Base-by-base conservation (phyloP, 2,329 filamentous ascomycete species). In the Lasiodiplodia sp. region DNA sequence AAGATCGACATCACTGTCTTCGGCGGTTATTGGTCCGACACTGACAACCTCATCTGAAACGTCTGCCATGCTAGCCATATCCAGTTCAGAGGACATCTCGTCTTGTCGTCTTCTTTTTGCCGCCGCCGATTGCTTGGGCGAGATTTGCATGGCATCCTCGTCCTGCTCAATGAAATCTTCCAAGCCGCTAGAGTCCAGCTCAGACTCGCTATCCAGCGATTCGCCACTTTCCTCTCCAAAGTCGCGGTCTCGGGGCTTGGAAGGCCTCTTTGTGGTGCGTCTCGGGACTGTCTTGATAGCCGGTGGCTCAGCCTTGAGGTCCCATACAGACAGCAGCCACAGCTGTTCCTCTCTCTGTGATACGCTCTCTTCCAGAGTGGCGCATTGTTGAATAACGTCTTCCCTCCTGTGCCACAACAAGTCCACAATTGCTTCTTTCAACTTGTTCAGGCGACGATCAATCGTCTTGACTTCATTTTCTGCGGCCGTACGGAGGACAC, bases 291-390 rank as follows among this genome's bases (percentile, higher is more conserved):
- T 38, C 21, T 25, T 23, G 21, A 66, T 53, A 12, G 47, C 49
- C 14, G 58, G 58, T 18, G 71, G 73, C 21, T 69, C 60, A 4
- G 53, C 73, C 14, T 74, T 74, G 47, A 73, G 71, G 64, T 79
- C 73, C 70, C 86, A 78, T 2, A 84, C 75, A 11, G 75, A 74
- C 40, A 83, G 76, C 60, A 81, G 82, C 83, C 84, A 88, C 34
- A 75, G 73, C 10, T 84, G 76, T 49, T 86, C 78, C 73, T 90
- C 82, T 60, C 86, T 86, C 67, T 91, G 86, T 44, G 87, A 85
- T 0, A 97, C 79, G 3, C 85, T 93, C 4, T 83, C 81, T 69
- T 95, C 89, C 67, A 97, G 80, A 44, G 81, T 85, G 12, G 80
- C 78, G 60, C 89, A 88, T 72, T 88, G 86, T 6, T 78, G 80